Evolutionary conservation across 2,329 filamentous ascomycete genomes (phyloP).

Genomic region (Trichoderma afroharzianum): DNA sequence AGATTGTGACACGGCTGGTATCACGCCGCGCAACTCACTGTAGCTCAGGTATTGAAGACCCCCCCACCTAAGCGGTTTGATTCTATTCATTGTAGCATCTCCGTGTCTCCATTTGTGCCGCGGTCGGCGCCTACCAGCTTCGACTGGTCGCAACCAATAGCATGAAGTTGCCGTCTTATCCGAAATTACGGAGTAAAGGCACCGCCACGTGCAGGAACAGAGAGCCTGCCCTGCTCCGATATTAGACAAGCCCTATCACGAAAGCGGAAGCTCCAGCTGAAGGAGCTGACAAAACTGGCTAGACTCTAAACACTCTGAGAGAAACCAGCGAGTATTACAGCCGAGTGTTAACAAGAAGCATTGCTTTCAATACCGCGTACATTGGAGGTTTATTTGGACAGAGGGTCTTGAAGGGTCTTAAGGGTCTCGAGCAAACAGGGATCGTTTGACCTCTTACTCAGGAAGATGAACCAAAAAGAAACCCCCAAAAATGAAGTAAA

Average conservation of each 20-base stretch:
- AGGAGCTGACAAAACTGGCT: slow-evolving; percentile 6
- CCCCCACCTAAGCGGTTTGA: neutral
- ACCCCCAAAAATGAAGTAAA: neutral
- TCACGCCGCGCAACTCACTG: neutral
- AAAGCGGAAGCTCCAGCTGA: slow-evolving; percentile 6
- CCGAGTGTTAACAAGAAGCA: neutral
- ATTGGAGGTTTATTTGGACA: neutral
- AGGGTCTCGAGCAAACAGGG: neutral
- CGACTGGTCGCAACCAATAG: neutral
- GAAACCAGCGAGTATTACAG: neutral
- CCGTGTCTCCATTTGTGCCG: neutral
- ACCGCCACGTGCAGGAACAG: slow-evolving; percentile 3
- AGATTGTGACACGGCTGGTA: neutral
- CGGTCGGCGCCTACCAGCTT: neutral
- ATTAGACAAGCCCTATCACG: neutral
- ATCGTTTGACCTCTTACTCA: neutral
- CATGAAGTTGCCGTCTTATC: neutral
- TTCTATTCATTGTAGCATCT: slow-evolving; percentile 4
- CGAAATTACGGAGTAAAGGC: slow-evolving; percentile 1
- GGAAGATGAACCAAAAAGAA: neutral
- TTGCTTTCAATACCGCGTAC: neutral
- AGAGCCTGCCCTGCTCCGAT: neutral
- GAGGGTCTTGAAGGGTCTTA: neutral
- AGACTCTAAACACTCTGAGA: neutral
- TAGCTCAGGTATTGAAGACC: neutral